Conservation (phyloP, 768 basidiomycete species). For the Rhodotorula diobovata region DNA sequence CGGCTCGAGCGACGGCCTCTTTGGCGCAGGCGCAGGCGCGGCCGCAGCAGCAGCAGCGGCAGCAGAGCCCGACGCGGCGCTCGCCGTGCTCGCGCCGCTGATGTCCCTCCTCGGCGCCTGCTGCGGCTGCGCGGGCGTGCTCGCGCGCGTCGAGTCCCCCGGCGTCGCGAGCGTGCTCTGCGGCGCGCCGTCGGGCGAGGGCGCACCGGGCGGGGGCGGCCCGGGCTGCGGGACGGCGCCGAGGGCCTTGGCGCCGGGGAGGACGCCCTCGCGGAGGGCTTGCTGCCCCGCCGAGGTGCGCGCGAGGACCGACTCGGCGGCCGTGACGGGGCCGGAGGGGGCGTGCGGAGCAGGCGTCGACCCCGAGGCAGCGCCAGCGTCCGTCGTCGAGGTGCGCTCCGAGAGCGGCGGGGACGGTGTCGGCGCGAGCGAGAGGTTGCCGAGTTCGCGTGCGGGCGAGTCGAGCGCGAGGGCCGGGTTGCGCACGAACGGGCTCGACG, state of each 20-base stretch:
- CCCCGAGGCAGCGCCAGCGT: not conserved
- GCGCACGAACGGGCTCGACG: not conserved
- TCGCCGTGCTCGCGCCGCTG: not conserved
- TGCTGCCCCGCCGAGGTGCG: slow-evolving; percentile 23
- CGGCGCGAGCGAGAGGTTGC: slow-evolving; percentile 8
- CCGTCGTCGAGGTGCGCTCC: not conserved
- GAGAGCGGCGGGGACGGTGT: not conserved
- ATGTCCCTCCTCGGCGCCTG: not conserved
- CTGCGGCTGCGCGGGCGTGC: not conserved
- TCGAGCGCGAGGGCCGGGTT: slow-evolving; percentile 12
- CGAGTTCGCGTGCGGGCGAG: slow-evolving; percentile 7
- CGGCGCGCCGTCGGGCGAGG: not conserved
- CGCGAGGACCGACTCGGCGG: slow-evolving; percentile 9
- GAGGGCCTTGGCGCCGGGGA: slow-evolving; percentile 3
- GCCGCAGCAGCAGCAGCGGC: not conserved
- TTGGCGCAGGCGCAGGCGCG: not conserved
- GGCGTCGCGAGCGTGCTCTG: slow-evolving; percentile 7
- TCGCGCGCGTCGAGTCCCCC: not conserved
- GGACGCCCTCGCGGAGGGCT: slow-evolving; percentile 8
- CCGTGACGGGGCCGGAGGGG: not conserved
- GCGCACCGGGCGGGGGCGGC: not conserved
- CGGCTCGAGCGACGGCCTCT: slow-evolving; percentile 1
- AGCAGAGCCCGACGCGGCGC: not conserved
- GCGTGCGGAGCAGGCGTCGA: not conserved
- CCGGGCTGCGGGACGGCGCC: not conserved